These are phyloP conservation scores for Pythium guiyangense DNA, from an alignment of 352 stramenopile genomes.

Conservation along the genomic window DNA sequence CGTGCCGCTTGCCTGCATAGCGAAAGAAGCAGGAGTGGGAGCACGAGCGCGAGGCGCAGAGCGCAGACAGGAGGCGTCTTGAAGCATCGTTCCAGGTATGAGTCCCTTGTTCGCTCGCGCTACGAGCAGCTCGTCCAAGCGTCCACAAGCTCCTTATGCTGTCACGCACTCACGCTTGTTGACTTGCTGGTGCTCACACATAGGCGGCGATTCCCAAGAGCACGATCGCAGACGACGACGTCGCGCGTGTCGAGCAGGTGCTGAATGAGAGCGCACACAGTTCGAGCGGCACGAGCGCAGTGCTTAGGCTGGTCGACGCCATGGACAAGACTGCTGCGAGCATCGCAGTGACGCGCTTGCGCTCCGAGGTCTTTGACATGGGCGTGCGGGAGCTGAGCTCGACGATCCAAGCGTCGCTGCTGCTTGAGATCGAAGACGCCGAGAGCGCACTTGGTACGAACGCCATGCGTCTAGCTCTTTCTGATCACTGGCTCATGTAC, in stretches of 20 bases:
- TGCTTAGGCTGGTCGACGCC: constrained; percentile 1
- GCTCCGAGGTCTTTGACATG: constrained; percentile 46
- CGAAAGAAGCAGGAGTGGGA: constrained; percentile 12
- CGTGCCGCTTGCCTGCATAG: background rate
- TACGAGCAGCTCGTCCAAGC: no score
- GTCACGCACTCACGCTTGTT: background rate
- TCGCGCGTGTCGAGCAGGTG: constrained; percentile 7
- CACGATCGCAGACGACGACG: constrained; percentile 3
- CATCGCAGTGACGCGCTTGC: constrained; percentile 20
- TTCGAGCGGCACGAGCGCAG: no score
- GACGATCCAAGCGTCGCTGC: constrained; percentile 16
- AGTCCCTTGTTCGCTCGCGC: no score
- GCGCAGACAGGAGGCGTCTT: background rate
- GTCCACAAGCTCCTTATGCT: no score
- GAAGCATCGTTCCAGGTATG: constrained; percentile 6
- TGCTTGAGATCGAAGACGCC: constrained; percentile 30
- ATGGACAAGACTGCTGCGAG: constrained; percentile 7
- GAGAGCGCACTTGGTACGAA: constrained; percentile 29
- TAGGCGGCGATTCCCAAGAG: constrained; percentile 5
- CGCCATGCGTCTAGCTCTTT: background rate
- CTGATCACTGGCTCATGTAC: background rate
- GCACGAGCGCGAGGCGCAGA: constrained; percentile 1
- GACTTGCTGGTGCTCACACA: background rate
- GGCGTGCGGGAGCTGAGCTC: constrained; percentile 44
- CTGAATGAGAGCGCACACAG: constrained; percentile 2